Evolutionary conservation across 805 yeast genomes (phyloP).

Genomic region (Wickerhamomyces silvicola): DNA sequence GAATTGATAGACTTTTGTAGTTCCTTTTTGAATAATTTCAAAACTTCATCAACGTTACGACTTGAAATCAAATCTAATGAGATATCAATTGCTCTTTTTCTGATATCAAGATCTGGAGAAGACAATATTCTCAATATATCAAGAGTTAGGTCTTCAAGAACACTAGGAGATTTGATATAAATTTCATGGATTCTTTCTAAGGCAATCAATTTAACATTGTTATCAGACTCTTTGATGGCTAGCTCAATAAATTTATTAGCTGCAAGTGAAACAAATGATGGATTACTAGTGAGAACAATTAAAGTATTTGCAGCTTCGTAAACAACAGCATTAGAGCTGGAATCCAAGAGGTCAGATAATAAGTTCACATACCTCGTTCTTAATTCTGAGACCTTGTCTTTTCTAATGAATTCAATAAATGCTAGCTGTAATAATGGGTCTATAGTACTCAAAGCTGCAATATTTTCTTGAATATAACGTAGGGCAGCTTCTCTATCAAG

Average conservation of each 20-base stretch:
- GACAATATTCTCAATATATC: constrained; percentile 81
- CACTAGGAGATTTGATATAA: constrained; percentile 69
- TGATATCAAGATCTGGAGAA: constrained; percentile 88
- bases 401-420: constrained; percentile 84
- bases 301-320: constrained; percentile 90
- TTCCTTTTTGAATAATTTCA: constrained; percentile 88
- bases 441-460: constrained; percentile 49
- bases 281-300: constrained; percentile 53
- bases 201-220: constrained; percentile 88
- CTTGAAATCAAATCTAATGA: constrained; percentile 74
- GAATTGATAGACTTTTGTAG: constrained; percentile 63
- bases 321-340: constrained; percentile 62
- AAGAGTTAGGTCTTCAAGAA: constrained; percentile 74
- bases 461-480: constrained; percentile 68
- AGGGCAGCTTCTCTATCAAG: constrained; percentile 82
- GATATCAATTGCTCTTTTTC: constrained; percentile 79
- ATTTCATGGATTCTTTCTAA: constrained; percentile 78
- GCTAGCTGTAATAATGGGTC: constrained; percentile 87
- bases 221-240: constrained; percentile 90
- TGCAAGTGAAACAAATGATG: constrained; percentile 65
- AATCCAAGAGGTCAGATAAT: constrained; percentile 65
- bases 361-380: constrained; percentile 67
- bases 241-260: constrained; percentile 83
- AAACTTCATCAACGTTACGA: constrained; percentile 91
- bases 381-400: constrained; percentile 63